Evolutionary conservation across 768 basidiomycete genomes (phyloP), one percentile per base, ranked within the genome.

Genomic region (Thelephora ganbajun): DNA sequence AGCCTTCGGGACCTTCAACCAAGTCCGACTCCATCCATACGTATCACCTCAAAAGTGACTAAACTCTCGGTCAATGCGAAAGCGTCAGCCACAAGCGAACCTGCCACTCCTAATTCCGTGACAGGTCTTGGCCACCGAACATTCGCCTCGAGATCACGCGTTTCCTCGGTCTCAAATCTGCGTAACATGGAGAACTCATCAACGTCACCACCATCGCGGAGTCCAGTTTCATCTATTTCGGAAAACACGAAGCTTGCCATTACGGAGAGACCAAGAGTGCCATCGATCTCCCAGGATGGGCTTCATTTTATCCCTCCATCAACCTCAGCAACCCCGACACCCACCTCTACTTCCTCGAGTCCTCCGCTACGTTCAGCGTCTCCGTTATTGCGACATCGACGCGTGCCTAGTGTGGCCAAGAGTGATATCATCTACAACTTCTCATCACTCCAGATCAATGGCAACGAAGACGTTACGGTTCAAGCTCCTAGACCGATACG

Each of bases 151-250:
- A 46, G 52, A 33, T 43, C 61, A 12, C 62, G 63, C 36, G 57
- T 60, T 20, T 56, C 50, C 42, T 57, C 66, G 49, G 54, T 68
- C 54, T 47, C 64, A 30, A 30, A 30, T 30, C 26, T 30, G 26
- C 26, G 26, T 30, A 30, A 30, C 26, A 9, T 30, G 26, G 26
- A 30, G 53, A 62, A 60, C 45, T 48, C 60, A 20, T 53, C 53
- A 16, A 37, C 56, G 4, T 54, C 56, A 7, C 54, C 60, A 6
- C 54, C 60, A 6, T 57, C 60, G 51, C 6, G 64, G 59, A 41
- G 48, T 42, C 44, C 51, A 47, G 33, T 51, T 47, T n/a, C 50
- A 52, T 6, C 56, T 50, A 19, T 46, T 41, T 41, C 26, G 26
- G 4, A 4, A 30, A 30, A 9, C 5, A 30, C 26, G 26, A 30